Evolutionary conservation across 352 stramenopile species (phyloP), one percentile per base, ranked within the genome.

Genomic region (Phytopythium helicoides): DNA sequence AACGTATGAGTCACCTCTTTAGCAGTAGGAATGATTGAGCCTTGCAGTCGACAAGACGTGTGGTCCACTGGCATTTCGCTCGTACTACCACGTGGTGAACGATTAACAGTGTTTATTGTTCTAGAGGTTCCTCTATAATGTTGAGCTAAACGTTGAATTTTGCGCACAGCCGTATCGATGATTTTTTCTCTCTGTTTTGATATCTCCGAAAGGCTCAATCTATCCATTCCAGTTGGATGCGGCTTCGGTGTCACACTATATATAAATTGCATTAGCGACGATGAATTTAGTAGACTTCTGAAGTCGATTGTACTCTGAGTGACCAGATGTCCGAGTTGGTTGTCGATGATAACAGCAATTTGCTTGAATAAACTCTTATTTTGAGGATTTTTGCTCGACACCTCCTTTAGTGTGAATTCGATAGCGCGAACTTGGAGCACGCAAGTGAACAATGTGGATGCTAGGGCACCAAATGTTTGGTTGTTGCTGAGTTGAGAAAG

Each of bases 291-390:
- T 31, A 87, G 55, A 16, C 69, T 69, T 15, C 76, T 76, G 15
- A 89, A 81, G 47, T 87, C 71, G 10, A 84, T 50, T 7, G 64
- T 83, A 35, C 71, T 87, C 28, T 89, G 78, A 8, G 66, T 57
- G 19, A 64, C 66, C 15, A 87, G 35, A 28, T 66, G 62, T 0
- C 76, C 76, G 2, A 80, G 35, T 44, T 89, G 76, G 48, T 89
- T 89, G 49, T 89, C 76, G 3, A 72, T 65, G 3, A 87, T 73
- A n/a, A 69, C 45, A 6, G 62, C 78, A 34, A 81, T 59, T 33
- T 86, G 71, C n/a, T 78, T 78, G 6, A 87, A 61, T 37, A 86
- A 59, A 16, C 47, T 71, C 36, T 89, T 89, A 15, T 70, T 49
- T 6, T 45, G 58, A n/a, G 64, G 26, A n/a, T 37, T 21, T 31